Percentiles rank a stretch among this genome's conserved stretches.
These are phyloP conservation scores for Paratrimastix pyriformis DNA, from an alignment of 78 protist species.

Conservation along the genomic window DNA sequence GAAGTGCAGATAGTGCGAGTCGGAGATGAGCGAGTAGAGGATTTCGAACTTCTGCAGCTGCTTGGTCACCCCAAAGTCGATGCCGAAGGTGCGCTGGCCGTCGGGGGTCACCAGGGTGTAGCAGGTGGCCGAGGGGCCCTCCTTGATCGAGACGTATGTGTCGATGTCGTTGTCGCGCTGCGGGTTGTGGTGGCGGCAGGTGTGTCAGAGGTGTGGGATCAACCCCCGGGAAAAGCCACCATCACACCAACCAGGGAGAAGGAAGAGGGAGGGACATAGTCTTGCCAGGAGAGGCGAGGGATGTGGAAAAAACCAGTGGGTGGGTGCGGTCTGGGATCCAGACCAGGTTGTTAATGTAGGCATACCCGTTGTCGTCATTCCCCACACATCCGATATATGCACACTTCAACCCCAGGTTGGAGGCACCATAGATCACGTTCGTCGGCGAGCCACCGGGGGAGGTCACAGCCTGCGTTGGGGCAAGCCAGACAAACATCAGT, in stretches of 20 bases:
- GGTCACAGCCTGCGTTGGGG: background rate
- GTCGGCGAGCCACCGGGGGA: slow-evolving; percentile 18
- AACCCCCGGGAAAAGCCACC: too few species aligned
- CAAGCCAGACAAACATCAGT: background rate
- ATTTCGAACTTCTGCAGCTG: slow-evolving; percentile 1
- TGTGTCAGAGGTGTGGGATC: too few species aligned
- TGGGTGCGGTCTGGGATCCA: too few species aligned
- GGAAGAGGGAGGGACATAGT: too few species aligned
- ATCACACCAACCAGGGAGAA: too few species aligned
- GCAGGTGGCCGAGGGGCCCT: slow-evolving; percentile 3
- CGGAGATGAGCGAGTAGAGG: background rate
- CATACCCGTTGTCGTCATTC: slow-evolving; percentile 13
- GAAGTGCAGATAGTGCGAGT: slow-evolving; percentile 1
- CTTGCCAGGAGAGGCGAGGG: too few species aligned
- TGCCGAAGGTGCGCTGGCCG: slow-evolving; percentile 7
- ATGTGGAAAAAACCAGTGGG: too few species aligned
- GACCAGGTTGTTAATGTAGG: background rate
- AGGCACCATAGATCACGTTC: background rate
- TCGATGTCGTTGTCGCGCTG: slow-evolving; percentile 9
- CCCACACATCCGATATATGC: slow-evolving; percentile 14
- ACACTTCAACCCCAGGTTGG: background rate
- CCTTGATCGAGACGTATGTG: slow-evolving; percentile 3
- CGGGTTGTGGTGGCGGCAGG: too few species aligned
- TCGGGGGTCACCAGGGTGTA: slow-evolving; percentile 10
- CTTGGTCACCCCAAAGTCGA: slow-evolving; percentile 11